Evolutionary conservation across 495 filamentous ascomycete genomes (phyloP), one percentile per base, ranked within the genome.

Genomic region (Xylaria acuta): DNA sequence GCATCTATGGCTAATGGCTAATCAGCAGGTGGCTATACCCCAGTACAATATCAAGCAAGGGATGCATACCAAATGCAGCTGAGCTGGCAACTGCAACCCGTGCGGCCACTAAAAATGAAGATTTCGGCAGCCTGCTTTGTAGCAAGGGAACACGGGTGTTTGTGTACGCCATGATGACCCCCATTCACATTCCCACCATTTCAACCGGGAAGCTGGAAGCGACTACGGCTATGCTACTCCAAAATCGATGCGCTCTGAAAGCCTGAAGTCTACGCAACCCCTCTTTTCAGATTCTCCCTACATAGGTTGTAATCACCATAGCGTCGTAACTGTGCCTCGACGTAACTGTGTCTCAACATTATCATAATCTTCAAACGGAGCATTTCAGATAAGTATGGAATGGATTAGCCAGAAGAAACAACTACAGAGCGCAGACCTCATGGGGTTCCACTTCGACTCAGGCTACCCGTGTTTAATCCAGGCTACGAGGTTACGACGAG

Each of bases 361-460:
- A 60, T 63, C 36, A 22, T 6, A 63, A 4, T 11, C n/a, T 25
- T 22, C 11, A 41, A 25, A 25, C 59, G 36, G 7, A 20, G 7
- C 11, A 64, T n/a, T n/a, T 11, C 38, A 32, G 9, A 2, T 4
- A 47, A 64, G 36, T 1, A 64, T 64, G 62, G 62, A 64, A 9
- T 64, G 62, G 62, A 64, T 64, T 20, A 47, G 62, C n/a, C 38
- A 32, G 27, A 47, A 30, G 12, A 47, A 64, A 32, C n/a, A 43
- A n/a, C 22, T 47, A 3, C 25, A 27, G 2, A 3, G 0, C 5
- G 62, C 11, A 32, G 62, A 64, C 36, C n/a, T 64, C 5, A 22
- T 0, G 5, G 12, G 47, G 5, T 64, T 64, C 40, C 3, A 7
- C 14, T 45, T 64, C 41, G 30, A 47, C 14, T n/a, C 62, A 16